Base-by-base conservation (phyloP, 2,329 filamentous ascomycete species). In the Nothophaeocryptopus gaeumannii region DNA sequence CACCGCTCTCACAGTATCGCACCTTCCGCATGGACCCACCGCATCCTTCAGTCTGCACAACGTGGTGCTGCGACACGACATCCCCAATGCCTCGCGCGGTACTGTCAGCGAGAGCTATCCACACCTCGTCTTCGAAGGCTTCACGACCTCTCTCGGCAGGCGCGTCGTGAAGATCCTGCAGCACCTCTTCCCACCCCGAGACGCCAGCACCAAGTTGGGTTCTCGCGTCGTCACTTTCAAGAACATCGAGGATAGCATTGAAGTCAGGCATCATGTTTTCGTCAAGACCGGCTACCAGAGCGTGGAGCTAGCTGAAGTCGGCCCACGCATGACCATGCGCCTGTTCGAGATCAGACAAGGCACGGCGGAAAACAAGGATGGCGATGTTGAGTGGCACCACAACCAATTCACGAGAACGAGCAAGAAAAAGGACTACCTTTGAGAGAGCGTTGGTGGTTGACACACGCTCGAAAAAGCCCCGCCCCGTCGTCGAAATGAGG, bases 261-360 rank as follows among this genome's bases (percentile, higher is more conserved):
- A 99, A 71, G 87, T 99, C 39, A 82, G 93, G 3, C 89, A 95
- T 68, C 86, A 90, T 68, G 91, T 99, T 2, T 99, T 96, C 66
- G 92, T 99, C 13, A 85, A 88, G 68, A 97, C 93, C 0, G 86
- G 88, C 1, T 93, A 92, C 66, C 85, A 95, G 65, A 88, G 86
- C 51, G 89, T 97, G 2, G 90, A 95, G 70, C 72, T 96, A 61
- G 85, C 88, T 11, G 90, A 96, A 69, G 89, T 95, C 43, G 90
- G 92, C 0, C 93, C 93, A 1, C 80, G 93, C 50, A 96, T 97
- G 89, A 96, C 90, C n/a, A 93, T 97, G 89, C 80, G 89, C 59
- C 76, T 90, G 45, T 99, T 97, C 66, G 89, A 97, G 74, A 96
- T 99, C 54, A 80, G 91, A 39, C 86, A 85, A 45, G 92, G 93